A percentile compares a stretch with the other conserved stretches of the same genome.
Evolutionary conservation across 108 stramenopile genomes (phyloP).

Genomic region (Parietichytrium sp.): DNA sequence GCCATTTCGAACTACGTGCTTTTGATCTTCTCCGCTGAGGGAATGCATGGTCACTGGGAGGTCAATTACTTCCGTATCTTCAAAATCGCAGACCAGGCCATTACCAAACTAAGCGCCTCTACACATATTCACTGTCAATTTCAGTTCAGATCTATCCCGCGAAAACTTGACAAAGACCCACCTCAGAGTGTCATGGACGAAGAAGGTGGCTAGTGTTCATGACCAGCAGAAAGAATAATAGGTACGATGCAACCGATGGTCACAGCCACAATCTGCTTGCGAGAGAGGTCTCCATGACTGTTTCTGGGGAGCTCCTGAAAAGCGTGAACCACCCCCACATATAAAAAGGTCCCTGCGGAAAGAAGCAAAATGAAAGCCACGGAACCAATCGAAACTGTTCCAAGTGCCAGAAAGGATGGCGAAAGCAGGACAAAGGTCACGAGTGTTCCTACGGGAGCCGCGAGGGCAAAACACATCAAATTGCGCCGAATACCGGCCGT

Average conservation of each 20-base stretch:
- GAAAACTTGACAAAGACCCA: no score
- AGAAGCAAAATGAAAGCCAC: background rate
- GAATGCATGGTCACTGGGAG: no score
- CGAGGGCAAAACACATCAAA: background rate
- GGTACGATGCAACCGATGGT: background rate
- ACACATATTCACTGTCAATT: no score
- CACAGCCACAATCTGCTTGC: background rate
- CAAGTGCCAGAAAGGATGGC: background rate
- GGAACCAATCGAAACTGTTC: background rate
- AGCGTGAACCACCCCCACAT: slow-evolving; percentile 26
- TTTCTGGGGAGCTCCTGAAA: slow-evolving; percentile 7
- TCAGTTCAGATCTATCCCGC: no score
- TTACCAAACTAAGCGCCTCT: no score
- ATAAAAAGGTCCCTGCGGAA: slow-evolving; percentile 12
- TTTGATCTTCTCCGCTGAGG: no score
- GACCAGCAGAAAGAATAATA: background rate
- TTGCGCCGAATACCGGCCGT: background rate
- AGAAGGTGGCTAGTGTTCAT: background rate
- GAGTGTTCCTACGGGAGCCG: background rate
- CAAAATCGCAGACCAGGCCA: no score
- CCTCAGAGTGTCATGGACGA: no score
- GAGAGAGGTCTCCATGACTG: background rate
- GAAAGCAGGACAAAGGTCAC: background rate
- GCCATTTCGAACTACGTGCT: no score
- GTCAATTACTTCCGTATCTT: no score